Evolutionary conservation across 2,329 filamentous ascomycete genomes (phyloP).

Genomic region (Nectriaceae sp.): DNA sequence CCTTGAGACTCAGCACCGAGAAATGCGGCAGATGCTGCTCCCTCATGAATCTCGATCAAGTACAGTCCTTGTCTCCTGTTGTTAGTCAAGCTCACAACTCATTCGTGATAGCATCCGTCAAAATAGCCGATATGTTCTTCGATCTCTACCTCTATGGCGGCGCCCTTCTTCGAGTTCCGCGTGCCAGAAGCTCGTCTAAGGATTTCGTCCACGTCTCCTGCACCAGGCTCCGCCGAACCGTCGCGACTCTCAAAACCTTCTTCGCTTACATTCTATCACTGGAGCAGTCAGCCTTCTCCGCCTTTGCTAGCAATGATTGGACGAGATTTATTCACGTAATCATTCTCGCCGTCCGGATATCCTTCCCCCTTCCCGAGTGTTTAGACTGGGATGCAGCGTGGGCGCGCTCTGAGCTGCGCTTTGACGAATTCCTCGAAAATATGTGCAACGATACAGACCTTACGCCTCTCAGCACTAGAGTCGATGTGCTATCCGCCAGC

Average conservation of each 20-base stretch:
- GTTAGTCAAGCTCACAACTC: too few species aligned
- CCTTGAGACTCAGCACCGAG: conserved; percentile 47
- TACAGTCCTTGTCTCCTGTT: conserved; percentile 6
- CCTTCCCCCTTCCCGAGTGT: conserved; percentile 44
- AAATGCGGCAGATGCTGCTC: conserved; percentile 40
- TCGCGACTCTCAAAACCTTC: conserved; percentile 30
- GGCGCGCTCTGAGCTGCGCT: conserved; percentile 41
- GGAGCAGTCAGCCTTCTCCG: conserved; percentile 33
- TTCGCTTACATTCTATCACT: conserved; percentile 35
- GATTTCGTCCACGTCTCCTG: conserved; percentile 16
- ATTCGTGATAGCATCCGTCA: conserved; percentile 30
- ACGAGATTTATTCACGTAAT: conserved; percentile 41
- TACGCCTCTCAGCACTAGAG: conserved; percentile 29
- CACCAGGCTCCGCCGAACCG: conserved; percentile 23
- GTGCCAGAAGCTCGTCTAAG: conserved; percentile 3
- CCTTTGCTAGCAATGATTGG: conserved; percentile 47
- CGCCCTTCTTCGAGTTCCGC: conserved; percentile 33
- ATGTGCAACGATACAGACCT: conserved; percentile 33
- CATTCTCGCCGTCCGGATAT: conserved; percentile 48
- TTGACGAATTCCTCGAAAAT: conserved; percentile 40
- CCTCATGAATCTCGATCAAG: conserved; percentile 29
- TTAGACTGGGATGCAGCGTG: conserved; percentile 38
- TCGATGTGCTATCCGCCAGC: conserved; percentile 48
- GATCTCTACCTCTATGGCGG: conserved; percentile 44
- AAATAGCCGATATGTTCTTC: conserved; percentile 36